These are phyloP conservation scores for Hanseniaspora hatyaiensis DNA, from an alignment of 805 yeast species.

Conservation along the genomic window DNA sequence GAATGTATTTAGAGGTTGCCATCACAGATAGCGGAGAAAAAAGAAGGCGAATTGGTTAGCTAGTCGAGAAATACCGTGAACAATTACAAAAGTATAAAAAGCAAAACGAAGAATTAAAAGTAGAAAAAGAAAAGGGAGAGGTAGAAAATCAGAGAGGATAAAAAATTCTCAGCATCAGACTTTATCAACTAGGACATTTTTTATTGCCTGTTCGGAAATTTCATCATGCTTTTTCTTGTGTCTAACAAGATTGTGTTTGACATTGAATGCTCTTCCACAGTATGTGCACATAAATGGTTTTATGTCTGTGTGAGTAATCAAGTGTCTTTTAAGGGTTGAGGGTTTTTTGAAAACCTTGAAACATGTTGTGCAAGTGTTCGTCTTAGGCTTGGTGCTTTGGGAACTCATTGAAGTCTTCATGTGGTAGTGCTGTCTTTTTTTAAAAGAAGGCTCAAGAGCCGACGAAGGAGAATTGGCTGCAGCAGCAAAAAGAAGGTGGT, in stretches of 20 bases:
- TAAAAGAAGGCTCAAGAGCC: not conserved
- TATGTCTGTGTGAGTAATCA: slow-evolving; percentile 81
- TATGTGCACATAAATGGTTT: slow-evolving; percentile 61
- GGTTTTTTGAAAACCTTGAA: slow-evolving; percentile 84
- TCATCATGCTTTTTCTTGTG: slow-evolving; percentile 55
- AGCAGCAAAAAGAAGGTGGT: too few species aligned
- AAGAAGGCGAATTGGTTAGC: too few species aligned
- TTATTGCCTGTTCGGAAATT: slow-evolving; percentile 4
- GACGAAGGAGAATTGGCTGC: too few species aligned
- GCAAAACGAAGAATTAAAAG: too few species aligned
- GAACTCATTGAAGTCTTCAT: too few species aligned
- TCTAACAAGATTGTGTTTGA: slow-evolving; percentile 64
- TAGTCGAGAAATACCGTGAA: too few species aligned
- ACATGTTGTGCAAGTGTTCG: slow-evolving; percentile 34
- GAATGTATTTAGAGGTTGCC: too few species aligned
- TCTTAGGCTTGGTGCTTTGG: not conserved
- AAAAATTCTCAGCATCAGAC: too few species aligned
- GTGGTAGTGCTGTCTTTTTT: not conserved
- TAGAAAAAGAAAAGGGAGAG: too few species aligned
- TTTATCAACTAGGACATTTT: not conserved
- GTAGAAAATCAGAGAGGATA: too few species aligned
- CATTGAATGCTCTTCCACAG: slow-evolving; percentile 73
- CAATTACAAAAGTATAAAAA: too few species aligned
- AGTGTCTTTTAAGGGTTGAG: slow-evolving; percentile 81
- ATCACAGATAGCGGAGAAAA: too few species aligned